These are phyloP conservation scores for Suillus weaverae DNA, from an alignment of 768 basidiomycete genomes.

Conservation along the genomic window DNA sequence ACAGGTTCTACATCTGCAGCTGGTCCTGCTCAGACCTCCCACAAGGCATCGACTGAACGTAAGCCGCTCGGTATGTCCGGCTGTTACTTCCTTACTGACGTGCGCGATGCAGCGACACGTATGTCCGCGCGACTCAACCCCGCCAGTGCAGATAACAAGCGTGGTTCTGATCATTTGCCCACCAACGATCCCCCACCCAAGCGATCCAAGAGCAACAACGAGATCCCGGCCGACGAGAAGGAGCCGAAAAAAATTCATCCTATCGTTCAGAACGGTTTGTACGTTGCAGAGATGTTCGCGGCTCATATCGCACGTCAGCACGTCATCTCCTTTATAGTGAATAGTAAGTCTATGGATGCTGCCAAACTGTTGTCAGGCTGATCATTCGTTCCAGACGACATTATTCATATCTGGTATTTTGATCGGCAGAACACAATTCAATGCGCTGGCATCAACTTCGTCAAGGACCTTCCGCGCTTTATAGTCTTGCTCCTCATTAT, in stretches of 20 bases:
- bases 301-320: slow-evolving; percentile 1
- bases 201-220: not conserved
- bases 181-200: too few relatives aligned
- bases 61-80: not conserved
- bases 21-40: not conserved
- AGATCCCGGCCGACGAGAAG: not conserved
- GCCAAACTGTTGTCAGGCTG: not conserved
- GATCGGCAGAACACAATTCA: slow-evolving; percentile 5
- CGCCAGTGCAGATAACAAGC: too few relatives aligned
- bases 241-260: not conserved
- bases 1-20: too few relatives aligned
- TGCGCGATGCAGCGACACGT: not conserved
- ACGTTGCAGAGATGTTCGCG: slow-evolving; percentile 5
- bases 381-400: not conserved
- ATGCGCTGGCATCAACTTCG: slow-evolving; percentile 12
- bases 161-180: too few relatives aligned
- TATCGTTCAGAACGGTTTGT: slow-evolving; percentile 1
- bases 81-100: not conserved
- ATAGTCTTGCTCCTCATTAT: slow-evolving; percentile 10
- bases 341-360: not conserved
- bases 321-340: not conserved
- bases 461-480: slow-evolving; percentile 15
- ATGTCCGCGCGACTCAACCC: too few relatives aligned
- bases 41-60: not conserved
- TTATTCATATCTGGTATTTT: slow-evolving; percentile 3